A percentile compares a stretch with the other conserved stretches of the same genome.
These are phyloP conservation scores for Didymella lethalis DNA, from an alignment of 2,329 filamentous ascomycete species.

Conservation along the genomic window DNA sequence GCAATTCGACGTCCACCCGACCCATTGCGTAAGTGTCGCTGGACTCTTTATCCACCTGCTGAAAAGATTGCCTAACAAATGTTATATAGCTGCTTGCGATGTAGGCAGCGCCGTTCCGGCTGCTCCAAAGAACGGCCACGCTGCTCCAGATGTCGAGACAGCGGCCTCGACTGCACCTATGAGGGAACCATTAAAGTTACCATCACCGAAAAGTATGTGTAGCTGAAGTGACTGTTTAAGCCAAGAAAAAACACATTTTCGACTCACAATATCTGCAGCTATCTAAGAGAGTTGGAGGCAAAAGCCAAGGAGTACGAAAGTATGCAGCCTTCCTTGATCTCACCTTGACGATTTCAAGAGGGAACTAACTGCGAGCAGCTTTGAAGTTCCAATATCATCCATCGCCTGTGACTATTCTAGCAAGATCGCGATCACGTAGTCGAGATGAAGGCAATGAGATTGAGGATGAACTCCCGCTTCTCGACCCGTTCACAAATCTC, in stretches of 20 bases:
- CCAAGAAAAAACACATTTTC: neutral
- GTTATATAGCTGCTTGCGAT: slow-evolving; percentile 8
- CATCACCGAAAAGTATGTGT: slow-evolving; percentile 7
- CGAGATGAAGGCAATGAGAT: slow-evolving; percentile 3
- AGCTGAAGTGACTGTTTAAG: neutral
- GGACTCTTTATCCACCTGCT: neutral
- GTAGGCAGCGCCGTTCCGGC: slow-evolving; percentile 9
- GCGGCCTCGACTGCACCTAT: slow-evolving; percentile 8
- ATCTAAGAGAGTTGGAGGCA: slow-evolving; percentile 7
- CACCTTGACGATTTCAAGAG: neutral
- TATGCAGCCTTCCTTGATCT: neutral
- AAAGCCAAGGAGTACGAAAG: slow-evolving; percentile 3
- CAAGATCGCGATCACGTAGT: neutral
- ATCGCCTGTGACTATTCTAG: slow-evolving; percentile 1
- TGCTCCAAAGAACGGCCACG: slow-evolving; percentile 12
- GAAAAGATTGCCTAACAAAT: neutral
- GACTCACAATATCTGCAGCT: slow-evolving; percentile 2
- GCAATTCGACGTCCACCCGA: slow-evolving; percentile 1
- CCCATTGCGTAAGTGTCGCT: slow-evolving; percentile 9
- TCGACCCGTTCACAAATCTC: slow-evolving; percentile 11
- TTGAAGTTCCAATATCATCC: neutral
- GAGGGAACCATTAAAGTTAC: slow-evolving; percentile 8
- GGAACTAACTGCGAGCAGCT: neutral
- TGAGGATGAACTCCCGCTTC: slow-evolving; percentile 11
- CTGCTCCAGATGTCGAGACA: slow-evolving; percentile 14